Conservation (phyloP, 2,329 filamentous ascomycete genomes). For the Coniochaeta sp. region DNA sequence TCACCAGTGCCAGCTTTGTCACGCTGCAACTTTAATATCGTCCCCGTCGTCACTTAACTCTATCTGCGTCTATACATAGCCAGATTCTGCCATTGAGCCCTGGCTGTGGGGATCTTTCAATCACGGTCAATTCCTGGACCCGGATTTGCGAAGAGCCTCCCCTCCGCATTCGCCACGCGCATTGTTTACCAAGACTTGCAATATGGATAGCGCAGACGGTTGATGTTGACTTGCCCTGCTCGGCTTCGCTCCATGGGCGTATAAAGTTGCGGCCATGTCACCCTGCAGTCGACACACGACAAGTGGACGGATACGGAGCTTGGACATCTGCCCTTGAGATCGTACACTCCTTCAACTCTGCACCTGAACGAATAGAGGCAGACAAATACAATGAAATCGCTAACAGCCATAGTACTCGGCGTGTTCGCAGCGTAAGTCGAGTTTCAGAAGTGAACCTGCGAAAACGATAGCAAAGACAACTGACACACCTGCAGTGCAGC, state of each 20-base stretch:
- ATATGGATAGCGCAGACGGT: background rate
- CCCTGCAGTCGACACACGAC: too few relatives aligned
- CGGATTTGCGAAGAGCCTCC: background rate
- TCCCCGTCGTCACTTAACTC: background rate
- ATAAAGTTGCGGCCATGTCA: background rate
- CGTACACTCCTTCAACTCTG: too few relatives aligned
- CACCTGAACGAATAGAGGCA: background rate
- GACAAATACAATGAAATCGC: background rate
- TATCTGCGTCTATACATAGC: constrained; percentile 1
- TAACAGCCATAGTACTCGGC: background rate
- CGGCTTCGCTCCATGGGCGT: background rate
- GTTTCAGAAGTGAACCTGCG: background rate
- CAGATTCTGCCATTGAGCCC: background rate
- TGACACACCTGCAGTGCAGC: background rate
- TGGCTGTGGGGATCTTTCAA: background rate
- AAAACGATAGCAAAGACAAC: background rate
- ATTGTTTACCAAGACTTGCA: background rate
- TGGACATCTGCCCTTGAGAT: too few relatives aligned
- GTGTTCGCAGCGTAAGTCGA: background rate
- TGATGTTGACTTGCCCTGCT: background rate
- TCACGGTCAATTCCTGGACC: background rate
- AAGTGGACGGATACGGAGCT: too few relatives aligned
- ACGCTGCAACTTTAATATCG: background rate
- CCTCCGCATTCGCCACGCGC: background rate
- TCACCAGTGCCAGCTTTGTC: background rate